Percentiles rank a stretch among this genome's conserved stretches.
Evolutionary conservation across 2,329 filamentous ascomycete genomes (phyloP).

Genomic region (Fusarium xyrophilum): DNA sequence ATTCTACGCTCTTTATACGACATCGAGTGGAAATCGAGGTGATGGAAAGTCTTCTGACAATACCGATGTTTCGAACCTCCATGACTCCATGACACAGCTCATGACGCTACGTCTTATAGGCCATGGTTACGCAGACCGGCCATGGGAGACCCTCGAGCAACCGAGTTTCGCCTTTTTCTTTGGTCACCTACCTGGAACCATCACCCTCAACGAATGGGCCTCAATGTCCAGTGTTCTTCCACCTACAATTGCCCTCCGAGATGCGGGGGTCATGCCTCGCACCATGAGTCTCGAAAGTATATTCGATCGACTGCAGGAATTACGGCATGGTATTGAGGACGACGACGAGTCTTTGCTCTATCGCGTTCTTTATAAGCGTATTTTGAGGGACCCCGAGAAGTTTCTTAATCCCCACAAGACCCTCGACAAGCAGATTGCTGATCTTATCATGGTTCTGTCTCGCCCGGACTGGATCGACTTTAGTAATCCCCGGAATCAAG

Average conservation of each 20-base stretch:
- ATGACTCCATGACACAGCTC: slow-evolving; percentile 64
- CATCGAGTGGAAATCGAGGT: slow-evolving; percentile 52
- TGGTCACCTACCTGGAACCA: slow-evolving; percentile 71
- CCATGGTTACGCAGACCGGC: slow-evolving; percentile 52
- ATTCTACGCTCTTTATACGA: slow-evolving; percentile 64
- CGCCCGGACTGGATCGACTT: slow-evolving; percentile 78
- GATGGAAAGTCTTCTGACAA: slow-evolving; percentile 49
- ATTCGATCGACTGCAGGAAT: slow-evolving; percentile 64
- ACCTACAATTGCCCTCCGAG: slow-evolving; percentile 63
- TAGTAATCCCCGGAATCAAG: slow-evolving; percentile 72
- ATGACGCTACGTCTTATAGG: slow-evolving; percentile 62
- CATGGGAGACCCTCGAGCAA: slow-evolving; percentile 77
- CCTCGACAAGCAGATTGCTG: slow-evolving; percentile 74
- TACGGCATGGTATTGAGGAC: slow-evolving; percentile 64
- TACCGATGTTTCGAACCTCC: slow-evolving; percentile 57
- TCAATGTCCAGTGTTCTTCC: slow-evolving; percentile 63
- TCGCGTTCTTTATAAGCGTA: slow-evolving; percentile 68
- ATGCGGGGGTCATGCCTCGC: slow-evolving; percentile 65
- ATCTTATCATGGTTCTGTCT: slow-evolving; percentile 73
- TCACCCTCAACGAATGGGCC: slow-evolving; percentile 75
- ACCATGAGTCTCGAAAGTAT: slow-evolving; percentile 65
- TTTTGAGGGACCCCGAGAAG: slow-evolving; percentile 73
- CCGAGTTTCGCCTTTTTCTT: slow-evolving; percentile 74
- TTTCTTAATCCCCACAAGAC: slow-evolving; percentile 65
- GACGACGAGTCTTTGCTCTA: slow-evolving; percentile 66